Conservation (phyloP, 148 eudicot genomes). For the Diospyros kaki region DNA sequence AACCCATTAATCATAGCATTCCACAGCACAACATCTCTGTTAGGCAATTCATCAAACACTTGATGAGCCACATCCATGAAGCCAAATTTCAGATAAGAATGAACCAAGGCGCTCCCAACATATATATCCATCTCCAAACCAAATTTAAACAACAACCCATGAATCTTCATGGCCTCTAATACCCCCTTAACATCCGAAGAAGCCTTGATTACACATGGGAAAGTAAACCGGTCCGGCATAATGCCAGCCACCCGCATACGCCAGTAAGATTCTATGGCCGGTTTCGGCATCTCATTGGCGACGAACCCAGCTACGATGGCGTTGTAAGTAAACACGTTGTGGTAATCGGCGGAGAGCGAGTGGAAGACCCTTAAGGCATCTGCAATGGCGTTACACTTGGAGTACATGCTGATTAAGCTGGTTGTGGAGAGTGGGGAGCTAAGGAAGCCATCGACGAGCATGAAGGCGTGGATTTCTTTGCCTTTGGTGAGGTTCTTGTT, state of each 20-base stretch:
- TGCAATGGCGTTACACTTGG: slow-evolving; percentile 46
- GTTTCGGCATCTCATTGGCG: slow-evolving; percentile 25
- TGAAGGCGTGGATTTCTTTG: slow-evolving; percentile 50
- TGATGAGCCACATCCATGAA: slow-evolving; percentile 30
- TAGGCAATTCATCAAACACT: slow-evolving; percentile 52
- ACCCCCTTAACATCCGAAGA: slow-evolving; percentile 25
- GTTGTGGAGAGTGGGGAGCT: slow-evolving; percentile 50
- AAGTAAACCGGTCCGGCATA: slow-evolving; percentile 54
- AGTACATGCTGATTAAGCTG: slow-evolving; percentile 74
- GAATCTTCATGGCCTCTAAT: slow-evolving; percentile 44
- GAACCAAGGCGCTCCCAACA: slow-evolving; percentile 60
- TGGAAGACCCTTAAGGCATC: slow-evolving; percentile 45
- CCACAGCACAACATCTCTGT: slow-evolving; percentile 57
- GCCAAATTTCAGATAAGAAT: slow-evolving; percentile 45
- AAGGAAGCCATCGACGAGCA: slow-evolving; percentile 37
- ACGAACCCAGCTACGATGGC: slow-evolving; percentile 57
- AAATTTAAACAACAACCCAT: slow-evolving; percentile 57
- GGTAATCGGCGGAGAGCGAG: slow-evolving; percentile 13
- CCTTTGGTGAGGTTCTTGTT: slow-evolving; percentile 33
- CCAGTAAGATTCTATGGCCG: slow-evolving; percentile 34
- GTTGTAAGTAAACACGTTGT: slow-evolving; percentile 49
- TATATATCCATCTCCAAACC: slow-evolving; percentile 51
- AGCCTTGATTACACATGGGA: slow-evolving; percentile 63
- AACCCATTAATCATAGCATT: slow-evolving; percentile 72
- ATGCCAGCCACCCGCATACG: slow-evolving; percentile 42